A percentile compares a stretch with the other conserved stretches of the same genome.
phyloP scores from a whole-genome alignment of 106 monocot species.

The Apostasia shenzhenica region DNA sequence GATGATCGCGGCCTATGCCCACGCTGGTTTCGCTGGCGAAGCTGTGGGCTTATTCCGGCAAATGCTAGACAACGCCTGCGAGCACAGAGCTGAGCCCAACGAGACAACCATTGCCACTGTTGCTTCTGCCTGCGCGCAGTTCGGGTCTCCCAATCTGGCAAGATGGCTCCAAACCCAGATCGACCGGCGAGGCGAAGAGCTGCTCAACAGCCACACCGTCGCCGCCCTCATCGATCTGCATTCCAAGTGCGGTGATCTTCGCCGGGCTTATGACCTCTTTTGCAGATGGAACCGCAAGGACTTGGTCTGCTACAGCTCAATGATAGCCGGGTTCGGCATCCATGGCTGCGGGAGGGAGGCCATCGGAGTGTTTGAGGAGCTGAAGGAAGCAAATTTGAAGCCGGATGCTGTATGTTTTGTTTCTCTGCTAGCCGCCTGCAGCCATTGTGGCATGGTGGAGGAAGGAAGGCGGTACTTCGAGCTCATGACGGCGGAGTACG shows the following conservation, averaged over 20 bases:
- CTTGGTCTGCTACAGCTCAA: constrained; percentile 23
- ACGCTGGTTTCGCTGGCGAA: constrained; percentile 13
- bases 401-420: constrained; percentile 28
- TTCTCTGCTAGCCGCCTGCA: constrained; percentile 20
- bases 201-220: constrained; percentile 27
- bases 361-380: constrained; percentile 12
- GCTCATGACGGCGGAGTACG: constrained; percentile 12
- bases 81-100: constrained; percentile 14
- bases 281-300: constrained; percentile 17
- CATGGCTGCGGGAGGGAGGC: constrained; percentile 24
- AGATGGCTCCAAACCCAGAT: constrained; percentile 16
- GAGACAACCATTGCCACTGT: constrained; percentile 19
- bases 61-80: neutral
- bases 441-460: constrained; percentile 22
- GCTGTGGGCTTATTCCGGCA: constrained; percentile 16
- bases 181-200: neutral
- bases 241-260: constrained; percentile 24
- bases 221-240: constrained; percentile 26
- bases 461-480: constrained; percentile 19
- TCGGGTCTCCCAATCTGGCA: constrained; percentile 14
- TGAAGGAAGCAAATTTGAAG: constrained; percentile 6
- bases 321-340: constrained; percentile 34
- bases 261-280: constrained; percentile 18
- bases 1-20: constrained; percentile 24
- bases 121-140: constrained; percentile 19